These are phyloP conservation scores for Phytopythium aichiense DNA, from an alignment of 352 stramenopile genomes.

Conservation along the genomic window DNA sequence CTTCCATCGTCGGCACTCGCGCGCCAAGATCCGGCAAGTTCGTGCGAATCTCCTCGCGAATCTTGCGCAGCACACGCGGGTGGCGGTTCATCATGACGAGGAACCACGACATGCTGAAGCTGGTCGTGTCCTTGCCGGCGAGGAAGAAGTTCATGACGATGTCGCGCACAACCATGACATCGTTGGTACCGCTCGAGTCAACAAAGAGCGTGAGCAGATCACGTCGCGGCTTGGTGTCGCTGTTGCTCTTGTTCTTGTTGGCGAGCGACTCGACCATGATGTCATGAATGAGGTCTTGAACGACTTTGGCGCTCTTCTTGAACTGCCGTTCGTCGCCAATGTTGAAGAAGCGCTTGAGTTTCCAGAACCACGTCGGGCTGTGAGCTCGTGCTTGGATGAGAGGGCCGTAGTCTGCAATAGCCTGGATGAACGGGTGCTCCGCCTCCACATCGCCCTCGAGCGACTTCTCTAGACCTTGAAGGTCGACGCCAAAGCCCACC, in stretches of 20 bases:
- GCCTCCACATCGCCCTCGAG: conserved; percentile 27
- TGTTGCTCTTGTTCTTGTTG: conserved; percentile 9
- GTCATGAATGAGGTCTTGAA: conserved; percentile 36
- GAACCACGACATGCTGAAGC: conserved; percentile 63
- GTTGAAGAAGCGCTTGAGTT: conserved; percentile 27
- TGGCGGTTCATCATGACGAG: conserved; percentile 72
- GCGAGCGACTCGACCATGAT: conserved; percentile 41
- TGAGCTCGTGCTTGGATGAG: conserved; percentile 30
- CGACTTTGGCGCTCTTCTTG: conserved; percentile 19
- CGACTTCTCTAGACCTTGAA: conserved; percentile 25
- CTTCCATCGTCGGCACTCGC: conserved; percentile 22
- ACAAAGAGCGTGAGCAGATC: conserved; percentile 45
- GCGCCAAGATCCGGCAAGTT: conserved; percentile 28
- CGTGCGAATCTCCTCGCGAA: conserved; percentile 40
- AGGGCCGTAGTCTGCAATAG: conserved; percentile 21
- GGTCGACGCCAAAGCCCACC: conserved; percentile 67
- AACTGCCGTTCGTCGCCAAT: conserved; percentile 25
- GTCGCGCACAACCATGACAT: conserved; percentile 38
- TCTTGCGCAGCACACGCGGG: conserved; percentile 36
- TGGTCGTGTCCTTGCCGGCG: conserved; percentile 57
- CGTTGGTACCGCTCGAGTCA: conserved; percentile 27
- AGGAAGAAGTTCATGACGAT: conserved; percentile 63
- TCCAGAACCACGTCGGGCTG: conserved; percentile 36
- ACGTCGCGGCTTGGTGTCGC: conserved; percentile 18
- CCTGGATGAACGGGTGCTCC: conserved; percentile 40